Base-by-base conservation (phyloP, 495 filamentous ascomycete genomes). In the Parmelia sp. region DNA sequence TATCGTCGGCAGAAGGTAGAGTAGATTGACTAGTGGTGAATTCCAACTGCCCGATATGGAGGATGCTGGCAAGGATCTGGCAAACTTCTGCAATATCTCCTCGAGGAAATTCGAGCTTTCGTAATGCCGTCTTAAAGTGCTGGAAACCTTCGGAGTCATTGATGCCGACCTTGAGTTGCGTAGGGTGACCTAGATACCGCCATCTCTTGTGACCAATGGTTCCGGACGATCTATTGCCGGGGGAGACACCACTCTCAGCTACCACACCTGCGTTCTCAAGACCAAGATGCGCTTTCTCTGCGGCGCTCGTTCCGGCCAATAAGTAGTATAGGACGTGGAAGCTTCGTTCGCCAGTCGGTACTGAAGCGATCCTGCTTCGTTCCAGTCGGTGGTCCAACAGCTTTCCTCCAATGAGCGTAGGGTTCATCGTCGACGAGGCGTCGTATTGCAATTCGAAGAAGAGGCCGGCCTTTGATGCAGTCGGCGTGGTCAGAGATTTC, bases 371-470 rank as follows among this genome's bases (percentile, higher is more conserved):
- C 65, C 94, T 83, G 75, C 90, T 95, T 47, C 94, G 80, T 72
- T 98, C 94, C 44, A 98, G 75, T 60, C 94, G 82, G 71, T 98
- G 93, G 69, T 97, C 94, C 53, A 98, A 82, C 21, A 98, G 76
- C 75, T 98, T 97, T 60, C 90, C 93, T 72, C 94, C 94, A 66
- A 97, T 90, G 47, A 98, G 79, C 17, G 89, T 85, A 12, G 92
- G 91, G 67, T 84, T 87, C 53, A 88, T 84, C 2, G 88, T 87
- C 0, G 92, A 88, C 3, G 90, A 83, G 10, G 90, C 93, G 72
- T 98, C 92, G 69, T 97, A 98, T 75, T 98, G 94, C 35, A 98
- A 79, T 70, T 98, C 94, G 73, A 91, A 90, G 70, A 96, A 96
- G 19, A 98, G 83, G 63, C 94, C 94, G 9, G 94, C 88, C 74